Evolutionary conservation across 768 basidiomycete genomes (phyloP), one percentile per base, ranked within the genome.

Genomic region (Termitomyces heimii): DNA sequence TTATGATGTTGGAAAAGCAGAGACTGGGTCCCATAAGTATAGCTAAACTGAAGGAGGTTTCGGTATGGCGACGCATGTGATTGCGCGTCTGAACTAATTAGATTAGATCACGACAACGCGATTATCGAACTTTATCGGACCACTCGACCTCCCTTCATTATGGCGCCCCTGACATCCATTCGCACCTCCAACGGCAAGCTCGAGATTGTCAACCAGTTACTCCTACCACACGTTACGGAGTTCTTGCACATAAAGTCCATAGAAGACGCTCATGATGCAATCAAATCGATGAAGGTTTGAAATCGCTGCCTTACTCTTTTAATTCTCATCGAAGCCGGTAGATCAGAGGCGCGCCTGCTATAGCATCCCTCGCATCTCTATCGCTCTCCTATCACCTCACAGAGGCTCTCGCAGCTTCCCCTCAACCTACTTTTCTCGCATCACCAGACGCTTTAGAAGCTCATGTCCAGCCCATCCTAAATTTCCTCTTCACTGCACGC

Each of bases 341-440:
- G 76, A 82, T 82, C 58, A 86, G 96, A 48, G 95, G 95, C 5
- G 96, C 95, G 5, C 95, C 95, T 1, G 96, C 95, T 18, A 98
- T 98, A 45, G 95, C 89, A 1, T 93, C 94, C 1, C 83, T 98
- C 13, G 95, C 94, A 6, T 84, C 92, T 1, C 83, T 96, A 14
- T 82, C 89, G 0, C 74, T 96, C 54, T 82, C 89, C 0, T 77
- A 82, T 14, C 72, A 86, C 61, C 79, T 94, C 45, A 76, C 82
- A 4, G 75, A 75, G 4, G 82, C 80, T 7, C 70, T 89, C 42
- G 61, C 73, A 22, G 68, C 73, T 12, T 68, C 75, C 1, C 76
- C 82, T 0, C 55, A 62, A 2, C 86, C 86, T 0, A 77, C 77
- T 5, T 89, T 80, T 66, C 72, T 92, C 20, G 64, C 75, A 3